Evolutionary conservation across 805 yeast species (phyloP).

Genomic region (Sugiyamaella marilandica): DNA sequence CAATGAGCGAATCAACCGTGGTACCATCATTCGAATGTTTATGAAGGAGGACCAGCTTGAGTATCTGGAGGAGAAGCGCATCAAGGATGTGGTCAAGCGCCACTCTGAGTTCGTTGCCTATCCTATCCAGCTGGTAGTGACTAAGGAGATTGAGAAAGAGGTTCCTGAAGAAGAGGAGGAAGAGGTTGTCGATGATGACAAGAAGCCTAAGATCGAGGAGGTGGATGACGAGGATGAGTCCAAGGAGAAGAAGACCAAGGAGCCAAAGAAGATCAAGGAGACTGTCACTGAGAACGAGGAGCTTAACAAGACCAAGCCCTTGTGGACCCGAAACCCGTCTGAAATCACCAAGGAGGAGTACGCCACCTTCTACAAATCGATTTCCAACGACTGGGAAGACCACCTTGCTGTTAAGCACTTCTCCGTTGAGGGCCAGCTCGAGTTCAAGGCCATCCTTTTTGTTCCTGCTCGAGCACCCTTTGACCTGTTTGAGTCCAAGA

Average conservation of each 20-base stretch:
- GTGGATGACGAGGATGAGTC: conserved; percentile 69
- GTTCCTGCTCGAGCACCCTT: conserved; percentile 99
- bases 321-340: conserved; percentile 98
- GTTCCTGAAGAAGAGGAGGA: conserved; percentile 78
- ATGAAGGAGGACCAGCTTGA: conserved; percentile 98
- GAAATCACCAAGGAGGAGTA: conserved; percentile 98
- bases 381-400: conserved; percentile 99
- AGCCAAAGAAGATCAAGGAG: conserved; percentile 89
- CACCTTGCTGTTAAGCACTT: conserved; percentile 99
- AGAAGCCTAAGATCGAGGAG: conserved; percentile 71
- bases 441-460: conserved; percentile 95
- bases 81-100: conserved; percentile 98
- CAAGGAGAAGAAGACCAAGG: conserved; percentile 63
- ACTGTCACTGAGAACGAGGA: conserved; percentile 94
- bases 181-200: conserved; percentile 53
- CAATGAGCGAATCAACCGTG: conserved; percentile 86
- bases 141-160: conserved; percentile 98
- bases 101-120: conserved; percentile 99
- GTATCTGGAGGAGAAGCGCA: conserved; percentile 98
- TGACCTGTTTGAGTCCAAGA: conserved; percentile 95
- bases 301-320: conserved; percentile 96
- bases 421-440: conserved; percentile 99
- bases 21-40: conserved; percentile 92
- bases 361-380: conserved; percentile 98
- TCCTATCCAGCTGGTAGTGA: conserved; percentile 97